A percentile compares a stretch with the other conserved stretches of the same genome.
Conservation (phyloP, 331 rosid genomes). For the Pyrus hybrid region DNA sequence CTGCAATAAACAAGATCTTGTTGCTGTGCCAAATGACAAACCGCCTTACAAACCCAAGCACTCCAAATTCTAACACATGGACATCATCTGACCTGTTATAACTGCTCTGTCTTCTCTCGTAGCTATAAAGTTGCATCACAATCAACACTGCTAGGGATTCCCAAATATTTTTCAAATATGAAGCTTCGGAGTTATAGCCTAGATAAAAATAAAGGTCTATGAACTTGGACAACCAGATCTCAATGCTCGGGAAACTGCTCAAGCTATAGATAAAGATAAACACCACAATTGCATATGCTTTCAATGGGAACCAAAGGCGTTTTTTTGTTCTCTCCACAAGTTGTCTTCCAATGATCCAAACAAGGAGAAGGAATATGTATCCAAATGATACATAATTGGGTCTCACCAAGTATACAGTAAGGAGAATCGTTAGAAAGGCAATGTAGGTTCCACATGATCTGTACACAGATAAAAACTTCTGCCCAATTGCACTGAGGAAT, state of each 20-base stretch:
- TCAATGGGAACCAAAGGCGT: conserved; percentile 88
- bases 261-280: conserved; percentile 73
- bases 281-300: conserved; percentile 72
- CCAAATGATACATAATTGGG: conserved; percentile 85
- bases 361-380: conserved; percentile 75
- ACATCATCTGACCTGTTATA: conserved; percentile 33
- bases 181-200: conserved; percentile 71
- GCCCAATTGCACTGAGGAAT: conserved; percentile 77
- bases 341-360: conserved; percentile 95
- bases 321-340: conserved; percentile 78
- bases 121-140: conserved; percentile 99
- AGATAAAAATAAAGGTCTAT: conserved; percentile 70
- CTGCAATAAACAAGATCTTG: conserved; percentile 71
- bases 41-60: conserved; percentile 60
- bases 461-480: conserved; percentile 81
- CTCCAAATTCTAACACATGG: conserved; percentile 43
- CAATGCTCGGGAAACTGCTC: conserved; percentile 70
- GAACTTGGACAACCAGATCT: conserved; percentile 57
- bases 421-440: conserved; percentile 82
- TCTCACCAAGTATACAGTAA: conserved; percentile 74
- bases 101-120: conserved; percentile 90
- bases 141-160: conserved; percentile 86
- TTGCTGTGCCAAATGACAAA: conserved; percentile 88
- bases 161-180: conserved; percentile 72
- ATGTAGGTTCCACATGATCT: conserved; percentile 91